Base-by-base conservation (phyloP, 257 asterid genomes). In the Solanum rostratum region DNA sequence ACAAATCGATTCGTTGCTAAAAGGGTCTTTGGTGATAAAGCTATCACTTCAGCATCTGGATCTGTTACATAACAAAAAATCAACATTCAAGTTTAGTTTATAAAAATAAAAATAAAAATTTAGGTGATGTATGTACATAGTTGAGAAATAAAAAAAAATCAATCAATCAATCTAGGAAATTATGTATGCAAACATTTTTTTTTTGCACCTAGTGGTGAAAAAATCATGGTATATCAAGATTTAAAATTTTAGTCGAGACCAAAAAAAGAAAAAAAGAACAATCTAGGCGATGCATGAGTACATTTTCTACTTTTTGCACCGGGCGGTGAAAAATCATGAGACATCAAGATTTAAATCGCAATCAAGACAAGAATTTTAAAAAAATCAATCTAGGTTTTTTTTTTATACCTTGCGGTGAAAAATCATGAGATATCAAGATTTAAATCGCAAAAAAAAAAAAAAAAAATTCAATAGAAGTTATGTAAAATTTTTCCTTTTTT, bases 41-140 rank as follows among this genome's bases (percentile, higher is more conserved):
- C 98, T 20, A 95, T 92, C 88, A 95, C 98, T 84, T 95, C 97
- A 1, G 98, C 98, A 83, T 93, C 98, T 6, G 98, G 98, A 53
- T 94, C 98, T 93, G 91, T 37, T 37, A 73, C 4, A 46, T n/a
- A 27, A 49, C 81, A 78, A 78, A 70, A 13, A 76, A 37, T 52
- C 37, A 14, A 69, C 30, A 82, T 76, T 84, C 0, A 63, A 59
- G 30, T 83, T 69, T 54, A 29, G 4, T 33, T 65, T 29, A 19
- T 9, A 57, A 39, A 6, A 19, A 85, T 33, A 11, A 15, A 13
- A 39, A 7, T 0, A n/a, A 60, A 10, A 70, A 39, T 39, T 5
- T 41, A 73, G 57, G 80, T 45, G 43, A 43, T 71, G n/a, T 73
- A n/a, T 14, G 55, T 43, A 3, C 15, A 3, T 7, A 39, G 13